Conservation (phyloP, 352 stramenopile genomes). For the Phytophthora fragariaefolia region DNA sequence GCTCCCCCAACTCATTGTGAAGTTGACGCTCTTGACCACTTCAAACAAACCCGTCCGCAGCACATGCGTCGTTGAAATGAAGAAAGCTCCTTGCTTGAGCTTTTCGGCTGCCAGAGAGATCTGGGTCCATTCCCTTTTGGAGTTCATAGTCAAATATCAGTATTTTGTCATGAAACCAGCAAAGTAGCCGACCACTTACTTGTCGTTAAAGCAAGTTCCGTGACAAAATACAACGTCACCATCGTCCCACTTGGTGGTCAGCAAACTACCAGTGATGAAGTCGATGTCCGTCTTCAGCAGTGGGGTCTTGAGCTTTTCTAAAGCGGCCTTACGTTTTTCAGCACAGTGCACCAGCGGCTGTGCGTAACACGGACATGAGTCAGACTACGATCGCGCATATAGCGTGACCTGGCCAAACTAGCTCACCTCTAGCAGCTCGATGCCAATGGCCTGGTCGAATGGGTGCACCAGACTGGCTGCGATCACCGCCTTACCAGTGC, state of each 20-base stretch:
- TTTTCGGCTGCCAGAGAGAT: slow-evolving; percentile 84
- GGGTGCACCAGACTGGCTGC: slow-evolving; percentile 76
- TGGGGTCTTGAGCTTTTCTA: slow-evolving; percentile 51
- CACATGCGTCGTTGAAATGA: slow-evolving; percentile 85
- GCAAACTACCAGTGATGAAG: slow-evolving; percentile 71
- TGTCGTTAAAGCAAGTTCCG: slow-evolving; percentile 85
- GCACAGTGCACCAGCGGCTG: slow-evolving; percentile 78
- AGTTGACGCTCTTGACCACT: slow-evolving; percentile 76
- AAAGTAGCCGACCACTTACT: slow-evolving; percentile 44
- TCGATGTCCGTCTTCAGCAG: slow-evolving; percentile 70
- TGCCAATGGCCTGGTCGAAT: slow-evolving; percentile 88
- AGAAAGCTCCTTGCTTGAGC: slow-evolving; percentile 86
- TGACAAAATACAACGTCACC: slow-evolving; percentile 87
- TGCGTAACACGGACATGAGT: neutral
- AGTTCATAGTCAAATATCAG: neutral
- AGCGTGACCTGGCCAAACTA: too few species aligned
- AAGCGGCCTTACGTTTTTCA: slow-evolving; percentile 68
- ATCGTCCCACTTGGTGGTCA: slow-evolving; percentile 72
- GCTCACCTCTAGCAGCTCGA: slow-evolving; percentile 73
- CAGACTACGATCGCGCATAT: too few species aligned
- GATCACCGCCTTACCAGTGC: slow-evolving; percentile 82
- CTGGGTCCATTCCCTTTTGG: slow-evolving; percentile 70
- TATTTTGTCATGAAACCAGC: neutral
- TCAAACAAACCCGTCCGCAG: slow-evolving; percentile 83
- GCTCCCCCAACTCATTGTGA: slow-evolving; percentile 86